Evolutionary conservation across 2,329 filamentous ascomycete genomes (phyloP).

Genomic region (Leptographium radiaticola): DNA sequence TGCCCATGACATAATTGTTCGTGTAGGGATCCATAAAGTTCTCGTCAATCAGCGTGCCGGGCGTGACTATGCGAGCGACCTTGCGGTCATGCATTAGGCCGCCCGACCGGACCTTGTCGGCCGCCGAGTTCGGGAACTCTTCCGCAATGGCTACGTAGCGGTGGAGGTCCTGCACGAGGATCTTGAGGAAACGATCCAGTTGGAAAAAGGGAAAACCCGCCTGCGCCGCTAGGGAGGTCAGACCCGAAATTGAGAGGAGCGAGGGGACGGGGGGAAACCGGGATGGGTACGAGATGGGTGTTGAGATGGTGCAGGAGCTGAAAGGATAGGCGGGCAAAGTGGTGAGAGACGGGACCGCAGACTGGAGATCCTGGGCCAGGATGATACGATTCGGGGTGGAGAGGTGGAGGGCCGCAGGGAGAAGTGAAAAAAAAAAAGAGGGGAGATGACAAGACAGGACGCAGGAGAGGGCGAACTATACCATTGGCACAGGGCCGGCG

Average conservation of each 20-base stretch:
- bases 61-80: slow-evolving; percentile 80
- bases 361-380: neutral
- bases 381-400: neutral
- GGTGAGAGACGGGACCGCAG: neutral
- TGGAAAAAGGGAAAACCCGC: slow-evolving; percentile 91
- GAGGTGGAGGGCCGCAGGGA: neutral
- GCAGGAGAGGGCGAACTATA: slow-evolving; percentile 21
- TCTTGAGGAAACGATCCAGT: slow-evolving; percentile 83
- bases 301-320: neutral
- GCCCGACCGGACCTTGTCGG: slow-evolving; percentile 58
- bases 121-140: slow-evolving; percentile 66
- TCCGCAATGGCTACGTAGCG: slow-evolving; percentile 90
- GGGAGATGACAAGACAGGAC: neutral
- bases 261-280: neutral
- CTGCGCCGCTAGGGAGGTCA: slow-evolving; percentile 17
- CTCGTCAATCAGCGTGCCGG: slow-evolving; percentile 92
- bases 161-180: slow-evolving; percentile 79
- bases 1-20: slow-evolving; percentile 82
- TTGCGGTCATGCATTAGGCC: slow-evolving; percentile 73
- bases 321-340: neutral
- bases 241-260: neutral
- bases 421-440: neutral
- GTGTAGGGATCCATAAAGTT: slow-evolving; percentile 90
- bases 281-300: neutral
- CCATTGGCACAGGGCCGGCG: slow-evolving; percentile 74